Percentiles rank a stretch among this genome's conserved stretches.
phyloP scores from a whole-genome alignment of 1,139 yeast species.

The Tardiomyces blankii region DNA sequence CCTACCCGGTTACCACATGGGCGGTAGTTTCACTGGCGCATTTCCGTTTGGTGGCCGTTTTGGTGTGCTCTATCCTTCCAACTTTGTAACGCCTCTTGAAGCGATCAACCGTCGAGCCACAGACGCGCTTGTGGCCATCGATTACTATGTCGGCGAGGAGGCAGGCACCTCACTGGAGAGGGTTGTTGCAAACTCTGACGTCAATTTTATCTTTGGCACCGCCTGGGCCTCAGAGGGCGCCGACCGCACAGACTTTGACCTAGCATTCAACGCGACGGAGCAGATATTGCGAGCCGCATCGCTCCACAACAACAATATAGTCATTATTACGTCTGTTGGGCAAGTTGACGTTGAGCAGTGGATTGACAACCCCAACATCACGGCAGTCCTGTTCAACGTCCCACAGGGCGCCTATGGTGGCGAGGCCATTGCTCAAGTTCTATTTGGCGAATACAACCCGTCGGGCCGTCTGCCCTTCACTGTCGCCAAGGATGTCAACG shows the following conservation, averaged over 20 bases:
- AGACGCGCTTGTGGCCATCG: conserved; percentile 2
- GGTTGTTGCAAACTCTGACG: conserved; percentile 31
- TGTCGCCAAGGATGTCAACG: conserved; percentile 43
- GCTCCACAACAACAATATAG: conserved; percentile 42
- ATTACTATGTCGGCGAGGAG: conserved; percentile 20
- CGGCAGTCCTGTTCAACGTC: conserved; percentile 43
- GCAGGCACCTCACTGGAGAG: conserved; percentile 35
- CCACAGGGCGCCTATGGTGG: no score
- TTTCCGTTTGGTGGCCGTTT: conserved; percentile 26
- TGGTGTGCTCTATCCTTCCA: conserved; percentile 41
- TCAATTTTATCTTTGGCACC: conserved; percentile 33
- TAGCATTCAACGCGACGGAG: conserved; percentile 17
- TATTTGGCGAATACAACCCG: conserved; percentile 51
- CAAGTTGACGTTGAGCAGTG: conserved; percentile 50
- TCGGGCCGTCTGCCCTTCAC: conserved; percentile 56
- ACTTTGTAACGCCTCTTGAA: conserved; percentile 38
- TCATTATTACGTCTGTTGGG: conserved; percentile 49
- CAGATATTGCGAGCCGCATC: conserved; percentile 39
- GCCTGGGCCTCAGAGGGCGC: conserved; percentile 44
- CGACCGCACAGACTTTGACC: conserved; percentile 44
- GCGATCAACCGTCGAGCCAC: conserved; percentile 7
- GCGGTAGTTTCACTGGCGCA: conserved; percentile 9
- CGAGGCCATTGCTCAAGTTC: conserved; percentile 35
- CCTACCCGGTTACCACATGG: no score
- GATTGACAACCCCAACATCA: conserved; percentile 47